phyloP scores from a whole-genome alignment of 2,329 filamentous ascomycete species.

The Fusarium pininemorale region DNA sequence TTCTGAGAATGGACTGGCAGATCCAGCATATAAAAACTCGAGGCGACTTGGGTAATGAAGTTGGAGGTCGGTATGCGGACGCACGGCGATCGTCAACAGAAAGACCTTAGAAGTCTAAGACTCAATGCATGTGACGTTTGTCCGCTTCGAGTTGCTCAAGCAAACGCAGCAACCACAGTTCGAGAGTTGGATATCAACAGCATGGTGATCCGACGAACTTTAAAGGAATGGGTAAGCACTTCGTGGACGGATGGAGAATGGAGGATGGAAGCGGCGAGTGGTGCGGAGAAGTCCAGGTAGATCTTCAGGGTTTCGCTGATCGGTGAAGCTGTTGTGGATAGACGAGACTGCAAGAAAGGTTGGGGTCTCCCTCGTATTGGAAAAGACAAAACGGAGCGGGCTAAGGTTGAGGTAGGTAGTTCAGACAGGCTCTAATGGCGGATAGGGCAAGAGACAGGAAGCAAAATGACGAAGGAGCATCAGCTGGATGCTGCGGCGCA shows the following conservation, averaged over 20 bases:
- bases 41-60: background rate
- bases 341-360: conserved; percentile 9
- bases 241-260: conserved; percentile 18
- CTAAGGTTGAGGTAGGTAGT: background rate
- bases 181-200: conserved; percentile 20
- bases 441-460: conserved; percentile 15
- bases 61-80: background rate
- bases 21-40: background rate
- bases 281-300: conserved; percentile 23
- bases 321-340: conserved; percentile 27
- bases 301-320: conserved; percentile 42
- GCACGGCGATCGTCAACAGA: background rate
- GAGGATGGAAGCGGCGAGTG: conserved; percentile 14
- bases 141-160: conserved; percentile 22
- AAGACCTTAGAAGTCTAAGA: background rate
- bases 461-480: conserved; percentile 31
- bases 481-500: conserved; percentile 29
- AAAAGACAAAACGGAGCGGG: conserved; percentile 14
- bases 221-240: conserved; percentile 13
- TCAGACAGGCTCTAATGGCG: conserved; percentile 3
- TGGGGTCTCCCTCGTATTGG: background rate
- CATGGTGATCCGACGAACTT: conserved; percentile 32
- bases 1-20: background rate
- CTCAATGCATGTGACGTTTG: conserved; percentile 24
- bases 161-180: conserved; percentile 20